Percentiles rank a stretch among this genome's conserved stretches.
These are phyloP conservation scores for Helianthus annuus DNA, from an alignment of 129 eudicot genomes.

Conservation along the genomic window DNA sequence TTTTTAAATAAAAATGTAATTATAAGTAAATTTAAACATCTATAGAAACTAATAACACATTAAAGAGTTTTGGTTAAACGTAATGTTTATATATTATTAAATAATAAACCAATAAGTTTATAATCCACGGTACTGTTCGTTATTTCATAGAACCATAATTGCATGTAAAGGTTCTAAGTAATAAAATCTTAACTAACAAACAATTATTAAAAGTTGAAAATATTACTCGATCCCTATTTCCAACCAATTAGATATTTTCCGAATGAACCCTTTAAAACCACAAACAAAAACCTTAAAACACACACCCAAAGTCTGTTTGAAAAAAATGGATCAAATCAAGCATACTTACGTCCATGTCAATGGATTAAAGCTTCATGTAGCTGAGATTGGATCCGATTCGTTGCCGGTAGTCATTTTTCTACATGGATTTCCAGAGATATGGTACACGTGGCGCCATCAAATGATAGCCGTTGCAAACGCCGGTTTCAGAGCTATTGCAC, in stretches of 20 bases:
- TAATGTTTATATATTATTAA: too few relatives aligned
- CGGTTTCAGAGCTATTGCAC: conserved; percentile 33
- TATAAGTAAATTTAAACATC: too few relatives aligned
- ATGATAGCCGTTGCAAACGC: conserved; percentile 35
- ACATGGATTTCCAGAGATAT: conserved; percentile 42
- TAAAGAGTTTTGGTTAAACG: too few relatives aligned
- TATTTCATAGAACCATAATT: too few relatives aligned
- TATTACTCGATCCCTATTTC: too few relatives aligned
- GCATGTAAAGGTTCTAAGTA: too few relatives aligned
- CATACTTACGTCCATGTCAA: conserved; percentile 23
- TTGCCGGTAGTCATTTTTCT: conserved; percentile 27
- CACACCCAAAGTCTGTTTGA: not conserved
- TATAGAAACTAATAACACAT: too few relatives aligned
- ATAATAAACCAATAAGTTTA: too few relatives aligned
- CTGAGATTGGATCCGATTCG: conserved; percentile 26
- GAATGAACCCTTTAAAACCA: not conserved
- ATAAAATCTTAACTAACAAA: too few relatives aligned
- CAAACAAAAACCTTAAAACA: not conserved
- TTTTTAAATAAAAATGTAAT: too few relatives aligned
- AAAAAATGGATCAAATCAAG: conserved; percentile 29
- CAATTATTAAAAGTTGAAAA: too few relatives aligned
- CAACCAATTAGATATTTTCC: not conserved
- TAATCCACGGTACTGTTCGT: too few relatives aligned
- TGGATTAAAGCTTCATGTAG: conserved; percentile 38
- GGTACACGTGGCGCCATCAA: conserved; percentile 42